These are phyloP conservation scores for Theileria annulata DNA, from an alignment of 169 alveolate species.

Conservation along the genomic window DNA sequence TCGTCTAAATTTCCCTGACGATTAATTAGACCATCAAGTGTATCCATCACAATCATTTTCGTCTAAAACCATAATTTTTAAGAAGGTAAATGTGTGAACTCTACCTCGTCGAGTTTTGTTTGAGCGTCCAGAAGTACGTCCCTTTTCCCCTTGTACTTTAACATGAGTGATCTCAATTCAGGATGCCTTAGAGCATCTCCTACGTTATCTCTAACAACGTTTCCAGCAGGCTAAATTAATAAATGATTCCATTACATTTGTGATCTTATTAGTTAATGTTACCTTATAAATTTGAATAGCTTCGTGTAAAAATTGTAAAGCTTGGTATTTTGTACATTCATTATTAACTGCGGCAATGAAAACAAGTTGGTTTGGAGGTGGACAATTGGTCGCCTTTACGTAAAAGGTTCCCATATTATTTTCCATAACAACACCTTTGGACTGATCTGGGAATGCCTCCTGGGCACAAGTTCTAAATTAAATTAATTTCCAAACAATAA, in stretches of 20 bases:
- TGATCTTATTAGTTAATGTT: neutral
- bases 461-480: conserved; percentile 54
- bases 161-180: conserved; percentile 45
- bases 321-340: conserved; percentile 61
- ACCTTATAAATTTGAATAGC: conserved; percentile 62
- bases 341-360: conserved; percentile 63
- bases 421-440: conserved; percentile 69
- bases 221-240: conserved; percentile 25
- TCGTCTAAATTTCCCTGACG: conserved; percentile 68
- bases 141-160: conserved; percentile 57
- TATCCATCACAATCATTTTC: conserved; percentile 61
- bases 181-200: conserved; percentile 52
- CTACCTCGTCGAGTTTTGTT: conserved; percentile 61
- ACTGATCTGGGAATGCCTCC: conserved; percentile 65
- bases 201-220: conserved; percentile 41
- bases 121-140: conserved; percentile 66
- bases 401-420: conserved; percentile 66
- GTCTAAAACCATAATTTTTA: conserved; percentile 20
- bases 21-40: conserved; percentile 54
- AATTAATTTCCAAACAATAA: neutral
- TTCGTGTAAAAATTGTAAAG: conserved; percentile 56
- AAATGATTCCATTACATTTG: neutral
- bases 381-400: conserved; percentile 56
- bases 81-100: neutral
- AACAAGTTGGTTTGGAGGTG: conserved; percentile 62